Percentiles rank a stretch among this genome's conserved stretches.
These are phyloP conservation scores for Metschnikowia chrysomelidarum DNA, from an alignment of 805 yeast genomes.

Conservation along the genomic window DNA sequence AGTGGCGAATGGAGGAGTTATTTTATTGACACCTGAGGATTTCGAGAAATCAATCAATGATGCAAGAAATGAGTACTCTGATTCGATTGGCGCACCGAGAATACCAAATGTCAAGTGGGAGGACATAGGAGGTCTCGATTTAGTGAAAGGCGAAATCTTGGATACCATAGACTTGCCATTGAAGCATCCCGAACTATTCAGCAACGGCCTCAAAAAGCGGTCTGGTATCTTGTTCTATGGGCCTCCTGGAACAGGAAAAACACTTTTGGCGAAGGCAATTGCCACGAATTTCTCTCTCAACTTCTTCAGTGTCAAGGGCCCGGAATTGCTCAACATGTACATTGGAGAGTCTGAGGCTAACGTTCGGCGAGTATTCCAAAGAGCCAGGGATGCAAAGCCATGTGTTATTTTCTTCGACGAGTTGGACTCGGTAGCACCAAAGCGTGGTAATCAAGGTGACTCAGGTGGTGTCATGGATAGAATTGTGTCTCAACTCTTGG, in stretches of 20 bases:
- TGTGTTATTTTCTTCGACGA: slow-evolving; percentile 98
- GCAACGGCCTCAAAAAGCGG: slow-evolving; percentile 86
- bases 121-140: slow-evolving; percentile 92
- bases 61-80: slow-evolving; percentile 86
- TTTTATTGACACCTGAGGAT: slow-evolving; percentile 56
- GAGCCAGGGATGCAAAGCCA: slow-evolving; percentile 94
- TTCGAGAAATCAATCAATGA: slow-evolving; percentile 69
- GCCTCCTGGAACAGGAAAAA: slow-evolving; percentile 98
- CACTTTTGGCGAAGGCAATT: slow-evolving; percentile 92
- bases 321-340: slow-evolving; percentile 94
- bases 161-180: slow-evolving; percentile 97
- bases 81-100: slow-evolving; percentile 94
- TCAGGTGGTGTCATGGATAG: slow-evolving; percentile 99
- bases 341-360: slow-evolving; percentile 98
- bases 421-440: slow-evolving; percentile 96
- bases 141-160: slow-evolving; percentile 86
- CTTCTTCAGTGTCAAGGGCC: slow-evolving; percentile 96
- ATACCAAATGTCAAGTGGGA: slow-evolving; percentile 96
- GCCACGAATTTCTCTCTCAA: slow-evolving; percentile 94
- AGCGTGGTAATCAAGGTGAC: slow-evolving; percentile 97
- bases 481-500: slow-evolving; percentile 90
- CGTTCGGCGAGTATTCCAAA: slow-evolving; percentile 90
- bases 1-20: slow-evolving; percentile 53
- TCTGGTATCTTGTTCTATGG: slow-evolving; percentile 95
- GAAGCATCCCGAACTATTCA: slow-evolving; percentile 86